Evolutionary conservation across 257 asterid genomes (phyloP), one percentile per base, ranked within the genome.

Genomic region (Solanum tarijense): DNA sequence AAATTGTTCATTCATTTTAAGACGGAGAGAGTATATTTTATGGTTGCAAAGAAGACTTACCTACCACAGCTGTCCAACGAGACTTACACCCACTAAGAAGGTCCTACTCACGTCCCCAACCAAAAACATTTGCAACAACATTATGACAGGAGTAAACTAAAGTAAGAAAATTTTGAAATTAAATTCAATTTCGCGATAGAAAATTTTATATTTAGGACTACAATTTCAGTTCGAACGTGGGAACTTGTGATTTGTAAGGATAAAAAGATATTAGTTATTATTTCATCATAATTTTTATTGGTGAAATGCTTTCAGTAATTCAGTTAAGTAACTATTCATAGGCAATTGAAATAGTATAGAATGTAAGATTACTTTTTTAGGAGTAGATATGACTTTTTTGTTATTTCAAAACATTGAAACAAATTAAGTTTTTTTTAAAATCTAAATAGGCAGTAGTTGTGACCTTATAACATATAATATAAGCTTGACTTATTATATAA

Each of bases 211-310:
- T 65, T n/a, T 65, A 58, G 5, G 27, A 8, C 1, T 0, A 58
- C 7, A n/a, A 5, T 65, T n/a, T 65, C 32, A n/a, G 29, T 65
- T n/a, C 31, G 7, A 10, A 11, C 13, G 0, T 10, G 6, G 31
- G 1, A 0, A 62, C 4, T n/a, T 62, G 0, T 60, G 2, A 23
- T 21, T 60, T 9, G 0, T 60, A 21, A 52, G n/a, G 9, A 18
- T 18, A 18, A 52, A 52, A 46, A 1, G 2, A 52, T 6, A 52
- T 58, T 58, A 8, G 68, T 58, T 58, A 58, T 0, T 1, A 21
- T 58, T 65, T 0, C 10, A 27, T 1, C 2, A 66, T 0, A 27
- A 27, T 5, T 27, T 12, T 66, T 66, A 25, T 66, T 3, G 7
- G n/a, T 69, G 2, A 29, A 69, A 69, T 69, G 4, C 16, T 12